These are phyloP conservation scores for Selenicereus undatus DNA, from an alignment of 148 eudicot genomes.

Conservation along the genomic window DNA sequence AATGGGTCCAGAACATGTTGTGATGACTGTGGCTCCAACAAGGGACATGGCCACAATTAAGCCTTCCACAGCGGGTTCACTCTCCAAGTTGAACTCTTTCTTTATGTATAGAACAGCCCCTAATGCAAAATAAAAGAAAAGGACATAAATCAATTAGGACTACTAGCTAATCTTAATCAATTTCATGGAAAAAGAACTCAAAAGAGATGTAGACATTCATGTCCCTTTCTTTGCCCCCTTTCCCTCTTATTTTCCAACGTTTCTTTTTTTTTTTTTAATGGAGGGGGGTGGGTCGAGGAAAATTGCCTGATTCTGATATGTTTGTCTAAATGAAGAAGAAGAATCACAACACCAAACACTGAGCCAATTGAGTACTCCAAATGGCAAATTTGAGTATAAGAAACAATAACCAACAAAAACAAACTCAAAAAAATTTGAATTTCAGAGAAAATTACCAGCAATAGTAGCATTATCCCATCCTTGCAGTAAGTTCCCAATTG, in stretches of 20 bases:
- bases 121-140: constrained; percentile 22
- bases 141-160: neutral
- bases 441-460: constrained; percentile 37
- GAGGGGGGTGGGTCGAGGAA: neutral
- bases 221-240: too few species aligned
- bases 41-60: constrained; percentile 65
- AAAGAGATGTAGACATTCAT: neutral
- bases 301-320: neutral
- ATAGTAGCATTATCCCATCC: constrained; percentile 79
- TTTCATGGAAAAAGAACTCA: neutral
- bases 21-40: constrained; percentile 55
- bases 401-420: neutral
- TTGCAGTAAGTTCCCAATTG: constrained; percentile 55
- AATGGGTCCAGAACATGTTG: constrained; percentile 54
- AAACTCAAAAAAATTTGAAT: neutral
- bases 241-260: too few species aligned
- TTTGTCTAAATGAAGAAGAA: neutral
- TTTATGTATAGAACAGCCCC: constrained; percentile 62
- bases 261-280: too few species aligned
- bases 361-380: neutral
- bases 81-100: constrained; percentile 54
- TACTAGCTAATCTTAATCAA: neutral
- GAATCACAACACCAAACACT: neutral
- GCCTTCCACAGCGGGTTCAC: constrained; percentile 53
- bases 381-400: neutral